Evolutionary conservation across 2,329 filamentous ascomycete genomes (phyloP).

Genomic region (Aschersonia sp.): DNA sequence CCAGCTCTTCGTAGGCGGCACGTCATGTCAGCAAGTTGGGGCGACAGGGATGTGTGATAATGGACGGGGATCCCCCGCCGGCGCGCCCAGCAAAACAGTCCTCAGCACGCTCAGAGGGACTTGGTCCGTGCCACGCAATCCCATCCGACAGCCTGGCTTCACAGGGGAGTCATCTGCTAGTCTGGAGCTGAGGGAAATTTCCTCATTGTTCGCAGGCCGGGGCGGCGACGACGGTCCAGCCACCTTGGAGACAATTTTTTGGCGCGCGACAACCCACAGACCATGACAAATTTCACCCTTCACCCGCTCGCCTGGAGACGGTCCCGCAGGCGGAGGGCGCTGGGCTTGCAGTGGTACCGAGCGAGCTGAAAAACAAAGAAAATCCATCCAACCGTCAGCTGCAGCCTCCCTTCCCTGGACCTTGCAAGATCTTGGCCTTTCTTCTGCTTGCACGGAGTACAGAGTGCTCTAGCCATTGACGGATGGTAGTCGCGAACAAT

Average conservation of each 20-base stretch:
- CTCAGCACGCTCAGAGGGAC: not conserved
- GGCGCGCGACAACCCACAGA: not conserved
- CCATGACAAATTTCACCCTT: not conserved
- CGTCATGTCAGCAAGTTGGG: not conserved
- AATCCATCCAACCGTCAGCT: no score
- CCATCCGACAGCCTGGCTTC: not conserved
- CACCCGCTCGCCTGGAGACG: not conserved
- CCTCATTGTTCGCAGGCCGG: not conserved
- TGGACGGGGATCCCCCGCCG: not conserved
- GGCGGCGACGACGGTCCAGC: not conserved
- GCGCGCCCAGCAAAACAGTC: no score
- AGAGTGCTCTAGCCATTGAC: no score
- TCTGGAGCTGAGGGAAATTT: not conserved
- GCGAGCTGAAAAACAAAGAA: not conserved
- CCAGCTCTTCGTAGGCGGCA: not conserved
- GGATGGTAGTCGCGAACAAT: no score
- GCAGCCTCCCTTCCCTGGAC: no score
- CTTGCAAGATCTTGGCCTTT: no score
- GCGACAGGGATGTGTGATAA: not conserved
- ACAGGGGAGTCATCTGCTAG: not conserved
- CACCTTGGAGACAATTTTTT: not conserved
- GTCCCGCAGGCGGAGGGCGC: no score
- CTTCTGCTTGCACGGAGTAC: no score
- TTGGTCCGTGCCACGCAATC: not conserved
- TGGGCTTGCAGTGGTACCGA: not conserved